Evolutionary conservation across 108 stramenopile genomes (phyloP).

Genomic region (Pseudonitzschia pungens): DNA sequence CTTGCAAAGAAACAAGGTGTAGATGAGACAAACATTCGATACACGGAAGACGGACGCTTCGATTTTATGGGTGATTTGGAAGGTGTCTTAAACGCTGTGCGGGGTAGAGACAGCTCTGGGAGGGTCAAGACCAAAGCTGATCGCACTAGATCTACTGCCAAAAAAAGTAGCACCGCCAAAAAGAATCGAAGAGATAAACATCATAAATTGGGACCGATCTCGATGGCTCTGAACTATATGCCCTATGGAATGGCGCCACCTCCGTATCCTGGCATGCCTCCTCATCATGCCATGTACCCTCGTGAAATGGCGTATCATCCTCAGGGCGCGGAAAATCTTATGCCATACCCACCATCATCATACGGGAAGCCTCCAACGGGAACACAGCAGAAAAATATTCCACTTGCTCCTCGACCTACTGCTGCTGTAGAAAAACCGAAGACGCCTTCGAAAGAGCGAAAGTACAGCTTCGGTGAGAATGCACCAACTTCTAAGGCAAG

Average conservation of each 20-base stretch:
- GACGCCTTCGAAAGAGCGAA: background rate
- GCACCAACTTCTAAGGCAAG: constrained; percentile 4
- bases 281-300: constrained; percentile 31
- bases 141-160: constrained; percentile 10
- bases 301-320: constrained; percentile 20
- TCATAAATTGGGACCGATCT: constrained; percentile 21
- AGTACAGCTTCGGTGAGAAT: constrained; percentile 2
- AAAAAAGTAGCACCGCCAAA: constrained; percentile 28
- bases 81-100: constrained; percentile 75
- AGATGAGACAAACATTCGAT: constrained; percentile 43
- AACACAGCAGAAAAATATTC: constrained; percentile 11
- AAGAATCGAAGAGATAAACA: constrained; percentile 20
- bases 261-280: constrained; percentile 35
- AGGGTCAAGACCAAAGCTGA: constrained; percentile 25
- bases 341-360: constrained; percentile 11
- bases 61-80: constrained; percentile 86
- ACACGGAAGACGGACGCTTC: constrained; percentile 77
- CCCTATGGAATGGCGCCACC: constrained; percentile 37
- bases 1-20: constrained; percentile 55
- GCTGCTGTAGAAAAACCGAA: background rate
- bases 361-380: background rate
- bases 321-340: constrained; percentile 2
- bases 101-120: constrained; percentile 32
- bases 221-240: constrained; percentile 26
- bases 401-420: constrained; percentile 32